Percentiles rank a stretch among this genome's conserved stretches.
Conservation (phyloP, 2,329 filamentous ascomycete genomes). For the Cordyceps cicadae region DNA sequence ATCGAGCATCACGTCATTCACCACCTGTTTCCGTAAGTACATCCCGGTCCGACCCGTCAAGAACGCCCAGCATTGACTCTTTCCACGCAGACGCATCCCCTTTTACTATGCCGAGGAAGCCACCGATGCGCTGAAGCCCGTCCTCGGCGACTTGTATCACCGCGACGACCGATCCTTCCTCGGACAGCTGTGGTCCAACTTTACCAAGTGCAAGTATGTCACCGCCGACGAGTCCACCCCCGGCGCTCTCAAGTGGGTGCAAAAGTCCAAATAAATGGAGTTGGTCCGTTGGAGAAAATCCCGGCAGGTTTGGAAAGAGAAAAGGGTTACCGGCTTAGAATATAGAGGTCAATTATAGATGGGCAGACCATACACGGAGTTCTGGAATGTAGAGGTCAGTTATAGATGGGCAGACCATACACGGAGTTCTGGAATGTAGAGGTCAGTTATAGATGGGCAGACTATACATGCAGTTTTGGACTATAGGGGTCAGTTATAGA, state of each 20-base stretch:
- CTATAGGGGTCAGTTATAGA: background rate
- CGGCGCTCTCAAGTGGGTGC: constrained; percentile 15
- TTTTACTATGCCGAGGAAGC: constrained; percentile 54
- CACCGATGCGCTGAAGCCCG: constrained; percentile 45
- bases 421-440: background rate
- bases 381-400: too few species aligned
- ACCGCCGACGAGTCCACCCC: constrained; percentile 25
- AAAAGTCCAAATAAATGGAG: background rate
- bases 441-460: background rate
- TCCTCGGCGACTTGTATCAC: constrained; percentile 49
- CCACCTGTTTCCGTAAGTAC: constrained; percentile 47
- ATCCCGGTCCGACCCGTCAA: background rate
- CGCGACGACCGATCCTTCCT: constrained; percentile 36
- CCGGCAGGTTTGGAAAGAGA: too few species aligned
- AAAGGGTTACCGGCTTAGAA: too few species aligned
- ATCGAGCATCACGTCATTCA: constrained; percentile 57
- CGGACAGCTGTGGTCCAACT: constrained; percentile 37
- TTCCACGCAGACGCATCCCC: constrained; percentile 37
- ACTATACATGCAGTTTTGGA: too few species aligned
- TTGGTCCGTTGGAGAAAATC: too few species aligned
- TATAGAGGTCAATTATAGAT: too few species aligned
- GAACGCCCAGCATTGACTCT: background rate
- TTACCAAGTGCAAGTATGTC: constrained; percentile 40
- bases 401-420: too few species aligned
- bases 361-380: too few species aligned